A percentile compares a stretch with the other conserved stretches of the same genome.
Evolutionary conservation across 371 early-diverging fungal species (phyloP).

Genomic region (Catenaria anguillulae): DNA sequence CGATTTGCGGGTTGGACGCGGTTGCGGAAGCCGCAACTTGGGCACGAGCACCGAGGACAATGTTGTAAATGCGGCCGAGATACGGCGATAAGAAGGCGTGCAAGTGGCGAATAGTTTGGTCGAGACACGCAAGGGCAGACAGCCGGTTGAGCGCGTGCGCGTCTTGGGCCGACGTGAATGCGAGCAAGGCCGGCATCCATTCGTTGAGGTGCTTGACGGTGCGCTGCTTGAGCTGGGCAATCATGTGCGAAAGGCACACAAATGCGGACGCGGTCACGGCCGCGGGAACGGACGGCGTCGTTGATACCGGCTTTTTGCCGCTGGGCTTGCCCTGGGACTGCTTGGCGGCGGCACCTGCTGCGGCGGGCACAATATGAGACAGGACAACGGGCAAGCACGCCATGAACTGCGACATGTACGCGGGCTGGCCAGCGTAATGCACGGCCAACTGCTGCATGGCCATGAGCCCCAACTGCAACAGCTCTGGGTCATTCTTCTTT

Average conservation of each 20-base stretch:
- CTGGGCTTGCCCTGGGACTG: no score
- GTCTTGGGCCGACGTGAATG: not conserved
- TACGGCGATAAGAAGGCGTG: slow-evolving; percentile 77
- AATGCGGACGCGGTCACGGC: slow-evolving; percentile 19
- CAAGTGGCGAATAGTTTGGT: slow-evolving; percentile 48
- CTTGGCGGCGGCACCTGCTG: no score
- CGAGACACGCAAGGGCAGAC: slow-evolving; percentile 51
- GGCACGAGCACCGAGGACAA: slow-evolving; percentile 23
- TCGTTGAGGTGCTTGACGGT: slow-evolving; percentile 69
- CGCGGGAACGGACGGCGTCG: slow-evolving; percentile 24
- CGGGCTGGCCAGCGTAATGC: not conserved
- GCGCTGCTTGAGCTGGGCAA: slow-evolving; percentile 53
- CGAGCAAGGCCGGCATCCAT: slow-evolving; percentile 53
- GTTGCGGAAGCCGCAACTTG: slow-evolving; percentile 34
- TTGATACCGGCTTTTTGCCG: slow-evolving; percentile 7
- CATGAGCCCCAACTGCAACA: not conserved
- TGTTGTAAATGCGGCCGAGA: slow-evolving; percentile 37
- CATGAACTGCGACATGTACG: slow-evolving; percentile 22
- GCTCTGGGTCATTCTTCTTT: not conserved
- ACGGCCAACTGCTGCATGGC: not conserved
- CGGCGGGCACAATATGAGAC: not conserved
- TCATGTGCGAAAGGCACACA: slow-evolving; percentile 7
- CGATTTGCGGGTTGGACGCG: slow-evolving; percentile 23
- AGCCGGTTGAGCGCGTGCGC: slow-evolving; percentile 20
- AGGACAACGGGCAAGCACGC: slow-evolving; percentile 28